phyloP scores from a whole-genome alignment of 768 basidiomycete species.

The Royoungia palumana region DNA sequence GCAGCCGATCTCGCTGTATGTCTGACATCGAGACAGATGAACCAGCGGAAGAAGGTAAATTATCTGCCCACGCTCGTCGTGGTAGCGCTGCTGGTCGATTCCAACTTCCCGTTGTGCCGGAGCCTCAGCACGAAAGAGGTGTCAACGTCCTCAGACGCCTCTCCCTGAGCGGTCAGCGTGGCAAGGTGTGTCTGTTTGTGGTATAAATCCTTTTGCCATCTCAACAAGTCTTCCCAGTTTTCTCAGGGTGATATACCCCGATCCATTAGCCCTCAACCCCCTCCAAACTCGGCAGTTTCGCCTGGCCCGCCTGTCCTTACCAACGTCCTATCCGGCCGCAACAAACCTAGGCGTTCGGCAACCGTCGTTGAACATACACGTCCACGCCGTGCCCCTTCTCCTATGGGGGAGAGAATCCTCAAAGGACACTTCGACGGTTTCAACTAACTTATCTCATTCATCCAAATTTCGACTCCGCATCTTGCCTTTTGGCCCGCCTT shows the following conservation, averaged over 20 bases:
- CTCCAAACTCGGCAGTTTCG: constrained; percentile 52
- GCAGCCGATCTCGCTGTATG: neutral
- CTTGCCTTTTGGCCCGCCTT: constrained; percentile 1
- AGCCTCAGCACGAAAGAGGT: constrained; percentile 59
- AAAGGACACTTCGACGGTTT: constrained; percentile 92
- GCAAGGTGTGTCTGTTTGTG: constrained; percentile 44
- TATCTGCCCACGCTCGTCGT: constrained; percentile 52
- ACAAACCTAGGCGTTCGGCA: constrained; percentile 53
- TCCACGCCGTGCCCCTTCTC: constrained; percentile 69
- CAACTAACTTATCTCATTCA: constrained; percentile 45
- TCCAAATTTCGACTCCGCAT: neutral
- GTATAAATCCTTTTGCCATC: neutral
- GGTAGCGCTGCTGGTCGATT: constrained; percentile 59
- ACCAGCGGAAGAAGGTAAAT: constrained; percentile 39
- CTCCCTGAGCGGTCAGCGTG: constrained; percentile 60
- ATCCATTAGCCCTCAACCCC: constrained; percentile 39
- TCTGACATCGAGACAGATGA: constrained; percentile 34
- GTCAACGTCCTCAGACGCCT: constrained; percentile 71
- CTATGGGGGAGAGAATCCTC: constrained; percentile 88
- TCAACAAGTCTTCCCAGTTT: constrained; percentile 9
- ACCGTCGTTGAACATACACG: constrained; percentile 48
- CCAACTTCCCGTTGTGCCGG: constrained; percentile 43
- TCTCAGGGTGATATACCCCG: constrained; percentile 18
- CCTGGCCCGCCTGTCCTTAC: constrained; percentile 12
- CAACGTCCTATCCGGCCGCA: constrained; percentile 26